Conservation (phyloP, 2,329 filamentous ascomycete genomes). For the Xylariomycetidae sp. region DNA sequence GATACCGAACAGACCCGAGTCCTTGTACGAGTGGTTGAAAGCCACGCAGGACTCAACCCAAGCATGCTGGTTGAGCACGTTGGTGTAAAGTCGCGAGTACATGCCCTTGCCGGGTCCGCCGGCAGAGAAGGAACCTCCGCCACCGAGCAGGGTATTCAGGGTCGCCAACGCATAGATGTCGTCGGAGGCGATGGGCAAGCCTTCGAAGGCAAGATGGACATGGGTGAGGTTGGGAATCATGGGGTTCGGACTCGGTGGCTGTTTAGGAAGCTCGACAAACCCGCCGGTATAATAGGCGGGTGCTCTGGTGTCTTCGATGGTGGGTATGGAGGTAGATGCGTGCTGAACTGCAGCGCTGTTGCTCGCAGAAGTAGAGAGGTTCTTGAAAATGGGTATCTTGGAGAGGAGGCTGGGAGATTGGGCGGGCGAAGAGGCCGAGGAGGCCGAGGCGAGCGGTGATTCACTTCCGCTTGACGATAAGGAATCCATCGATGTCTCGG, state of each 20-base stretch:
- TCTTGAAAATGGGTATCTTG: constrained; percentile 86
- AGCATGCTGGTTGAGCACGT: constrained; percentile 93
- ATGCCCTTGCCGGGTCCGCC: constrained; percentile 97
- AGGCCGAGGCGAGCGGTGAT: constrained; percentile 26
- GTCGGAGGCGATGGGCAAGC: constrained; percentile 78
- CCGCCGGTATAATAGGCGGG: constrained; percentile 88
- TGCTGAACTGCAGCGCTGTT: constrained; percentile 52
- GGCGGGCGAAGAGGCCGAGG: constrained; percentile 27
- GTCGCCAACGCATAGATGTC: constrained; percentile 97
- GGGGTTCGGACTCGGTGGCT: constrained; percentile 72
- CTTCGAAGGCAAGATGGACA: constrained; percentile 94
- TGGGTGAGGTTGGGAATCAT: constrained; percentile 78
- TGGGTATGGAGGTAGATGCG: constrained; percentile 36
- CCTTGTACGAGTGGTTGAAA: constrained; percentile 97
- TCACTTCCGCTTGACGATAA: constrained; percentile 27
- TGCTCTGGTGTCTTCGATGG: constrained; percentile 49
- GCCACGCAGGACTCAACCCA: constrained; percentile 96
- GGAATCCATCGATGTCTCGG: constrained; percentile 49
- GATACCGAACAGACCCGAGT: constrained; percentile 93
- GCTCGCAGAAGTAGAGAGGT: constrained; percentile 69
- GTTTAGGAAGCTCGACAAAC: constrained; percentile 76
- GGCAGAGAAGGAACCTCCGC: constrained; percentile 92
- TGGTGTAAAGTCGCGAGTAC: constrained; percentile 97
- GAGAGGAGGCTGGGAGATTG: constrained; percentile 65
- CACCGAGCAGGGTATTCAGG: constrained; percentile 89